phyloP scores from a whole-genome alignment of 768 basidiomycete species.

The Russula emetica region DNA sequence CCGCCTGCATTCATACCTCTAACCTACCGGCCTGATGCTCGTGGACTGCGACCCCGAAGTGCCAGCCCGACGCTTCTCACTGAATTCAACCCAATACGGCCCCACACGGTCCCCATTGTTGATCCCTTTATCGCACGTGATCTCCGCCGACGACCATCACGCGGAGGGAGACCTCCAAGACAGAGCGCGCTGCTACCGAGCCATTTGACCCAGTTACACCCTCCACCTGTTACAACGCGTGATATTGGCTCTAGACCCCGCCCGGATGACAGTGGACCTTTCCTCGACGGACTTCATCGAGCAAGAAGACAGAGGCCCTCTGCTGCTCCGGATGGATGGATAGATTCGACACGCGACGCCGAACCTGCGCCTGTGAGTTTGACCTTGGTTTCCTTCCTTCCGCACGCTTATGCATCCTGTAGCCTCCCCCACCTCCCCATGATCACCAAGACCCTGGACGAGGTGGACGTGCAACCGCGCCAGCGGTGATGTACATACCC shows the following conservation, averaged over 20 bases:
- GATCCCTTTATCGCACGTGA: conserved; percentile 22
- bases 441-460: neutral
- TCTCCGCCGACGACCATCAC: conserved; percentile 11
- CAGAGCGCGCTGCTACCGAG: neutral
- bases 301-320: neutral
- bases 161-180: conserved; percentile 1
- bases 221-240: neutral
- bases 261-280: neutral
- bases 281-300: neutral
- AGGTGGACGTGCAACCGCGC: conserved; percentile 12
- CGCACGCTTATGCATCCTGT: neutral
- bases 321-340: neutral
- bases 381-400: no score
- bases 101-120: conserved; percentile 16
- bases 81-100: conserved; percentile 33
- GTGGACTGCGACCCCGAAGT: conserved; percentile 39
- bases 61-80: conserved; percentile 38
- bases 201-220: no score
- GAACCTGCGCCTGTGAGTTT: conserved; percentile 5
- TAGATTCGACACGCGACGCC: neutral
- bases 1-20: conserved; percentile 56
- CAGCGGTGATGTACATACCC: neutral
- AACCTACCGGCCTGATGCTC: conserved; percentile 47
- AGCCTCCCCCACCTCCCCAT: conserved; percentile 9
- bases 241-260: no score